These are phyloP conservation scores for Eragrostis nindensis DNA, from an alignment of 176 grass and related monocot species.

Conservation along the genomic window DNA sequence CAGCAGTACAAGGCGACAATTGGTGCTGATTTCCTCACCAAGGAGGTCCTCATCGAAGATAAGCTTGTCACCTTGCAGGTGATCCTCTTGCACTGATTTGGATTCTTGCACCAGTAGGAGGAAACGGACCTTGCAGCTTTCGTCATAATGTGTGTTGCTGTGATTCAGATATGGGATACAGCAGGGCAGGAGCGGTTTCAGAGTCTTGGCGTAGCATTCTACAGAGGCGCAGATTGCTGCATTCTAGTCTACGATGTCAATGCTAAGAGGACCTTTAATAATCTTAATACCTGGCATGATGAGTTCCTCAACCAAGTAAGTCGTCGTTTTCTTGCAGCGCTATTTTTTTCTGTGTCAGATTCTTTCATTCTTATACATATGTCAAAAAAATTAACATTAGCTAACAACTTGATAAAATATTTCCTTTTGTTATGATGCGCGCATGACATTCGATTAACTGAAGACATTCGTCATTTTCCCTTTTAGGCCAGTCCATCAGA, in stretches of 20 bases:
- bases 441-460: no score
- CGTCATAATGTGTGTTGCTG: background rate
- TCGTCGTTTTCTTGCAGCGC: conserved; percentile 19
- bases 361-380: no score
- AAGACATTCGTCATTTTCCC: no score
- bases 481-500: conserved; percentile 73
- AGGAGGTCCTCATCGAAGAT: conserved; percentile 89
- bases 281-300: conserved; percentile 83
- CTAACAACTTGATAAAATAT: no score
- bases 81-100: conserved; percentile 2
- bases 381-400: no score
- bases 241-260: conserved; percentile 98
- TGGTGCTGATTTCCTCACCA: conserved; percentile 97
- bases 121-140: background rate
- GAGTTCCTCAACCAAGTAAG: conserved; percentile 94
- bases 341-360: conserved; percentile 15
- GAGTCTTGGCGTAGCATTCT: conserved; percentile 96
- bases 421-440: no score
- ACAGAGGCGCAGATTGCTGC: conserved; percentile 94
- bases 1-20: conserved; percentile 99
- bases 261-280: conserved; percentile 70
- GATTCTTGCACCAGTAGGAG: background rate
- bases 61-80: conserved; percentile 95
- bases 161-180: conserved; percentile 89
- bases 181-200: conserved; percentile 99